Evolutionary conservation across 129 eudicot species (phyloP).

Genomic region (sunflower (Helianthus annuus)): HanXRQr2.0-SUNRISE NC_035435.2:142264176-142264675

Average conservation of each 20-base stretch:
- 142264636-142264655: conserved; percentile 74
- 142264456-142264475: background rate
- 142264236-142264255: background rate
- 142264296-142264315: conserved; percentile 34
- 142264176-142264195: conserved; percentile 29
- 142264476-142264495: conserved; percentile 11
- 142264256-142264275: background rate
- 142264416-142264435: conserved; percentile 17
- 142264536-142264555: conserved; percentile 36
- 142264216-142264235: conserved; percentile 6
- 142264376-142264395: conserved; percentile 19
- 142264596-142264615: conserved; percentile 57
- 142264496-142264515: conserved; percentile 28
- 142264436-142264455: background rate
- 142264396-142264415: conserved; percentile 26
- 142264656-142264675: conserved; percentile 56
- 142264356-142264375: conserved; percentile 22
- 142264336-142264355: conserved; percentile 22
- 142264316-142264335: conserved; percentile 24
- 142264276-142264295: conserved; percentile 10
- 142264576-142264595: conserved; percentile 65
- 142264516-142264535: conserved; percentile 25
- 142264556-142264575: conserved; percentile 93
- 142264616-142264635: conserved; percentile 43
- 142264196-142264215: conserved; percentile 29